phyloP scores from a whole-genome alignment of 371 early-diverging fungal genomes.

The Actinomucor elegans region DNA sequence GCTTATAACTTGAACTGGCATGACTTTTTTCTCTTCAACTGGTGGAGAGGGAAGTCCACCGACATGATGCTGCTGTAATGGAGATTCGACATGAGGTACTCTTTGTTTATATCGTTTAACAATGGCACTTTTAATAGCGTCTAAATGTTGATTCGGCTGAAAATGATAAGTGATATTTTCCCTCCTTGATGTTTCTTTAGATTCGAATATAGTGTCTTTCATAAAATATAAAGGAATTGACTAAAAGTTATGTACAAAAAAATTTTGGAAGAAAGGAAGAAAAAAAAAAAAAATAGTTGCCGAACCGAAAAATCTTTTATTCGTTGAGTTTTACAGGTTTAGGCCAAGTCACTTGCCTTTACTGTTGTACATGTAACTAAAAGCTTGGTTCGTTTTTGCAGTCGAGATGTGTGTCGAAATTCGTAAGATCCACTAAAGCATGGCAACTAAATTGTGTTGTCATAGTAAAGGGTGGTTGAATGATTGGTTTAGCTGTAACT shows the following conservation, averaged over 20 bases:
- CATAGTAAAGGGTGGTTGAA: too few relatives aligned
- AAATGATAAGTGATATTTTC: constrained; percentile 19
- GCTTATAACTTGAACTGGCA: too few relatives aligned
- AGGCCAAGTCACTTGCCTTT: neutral
- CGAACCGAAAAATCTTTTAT: constrained; percentile 18
- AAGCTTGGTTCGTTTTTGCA: too few relatives aligned
- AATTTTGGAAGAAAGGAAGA: neutral
- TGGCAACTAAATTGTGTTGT: too few relatives aligned
- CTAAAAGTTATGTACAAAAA: constrained; percentile 4
- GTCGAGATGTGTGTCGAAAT: too few relatives aligned
- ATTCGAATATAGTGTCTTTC: constrained; percentile 15
- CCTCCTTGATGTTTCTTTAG: constrained; percentile 6
- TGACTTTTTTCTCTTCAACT: constrained; percentile 21
- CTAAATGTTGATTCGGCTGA: constrained; percentile 10
- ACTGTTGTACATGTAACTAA: neutral
- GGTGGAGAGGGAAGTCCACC: constrained; percentile 31
- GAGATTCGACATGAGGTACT: neutral
- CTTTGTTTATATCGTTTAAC: constrained; percentile 13
- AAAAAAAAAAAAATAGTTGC: neutral
- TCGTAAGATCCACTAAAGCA: too few relatives aligned
- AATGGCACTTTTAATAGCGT: constrained; percentile 18
- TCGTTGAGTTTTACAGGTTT: constrained; percentile 15
- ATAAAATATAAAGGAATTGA: constrained; percentile 4
- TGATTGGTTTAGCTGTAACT: too few relatives aligned
- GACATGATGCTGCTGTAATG: constrained; percentile 7